These are phyloP conservation scores for Plasmodium blacklocki DNA, from an alignment of 169 alveolate species.

Conservation along the genomic window DNA sequence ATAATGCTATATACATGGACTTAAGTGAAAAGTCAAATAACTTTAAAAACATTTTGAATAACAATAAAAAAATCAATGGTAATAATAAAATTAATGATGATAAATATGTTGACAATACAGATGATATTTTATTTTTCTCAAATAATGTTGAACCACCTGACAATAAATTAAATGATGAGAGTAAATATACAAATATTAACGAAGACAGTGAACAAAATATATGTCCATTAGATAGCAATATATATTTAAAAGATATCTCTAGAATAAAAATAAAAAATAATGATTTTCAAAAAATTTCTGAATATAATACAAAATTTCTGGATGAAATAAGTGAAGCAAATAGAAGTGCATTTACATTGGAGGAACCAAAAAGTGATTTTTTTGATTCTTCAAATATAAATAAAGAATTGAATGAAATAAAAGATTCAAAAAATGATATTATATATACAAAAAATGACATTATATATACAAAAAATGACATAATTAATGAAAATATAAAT, in stretches of 20 bases:
- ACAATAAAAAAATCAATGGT: not conserved
- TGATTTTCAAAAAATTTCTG: conserved; percentile 9
- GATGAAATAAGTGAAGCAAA: conserved; percentile 16
- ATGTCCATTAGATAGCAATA: not conserved
- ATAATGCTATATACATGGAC: conserved; percentile 25
- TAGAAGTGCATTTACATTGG: not conserved
- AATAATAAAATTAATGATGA: not conserved
- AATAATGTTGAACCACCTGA: not conserved
- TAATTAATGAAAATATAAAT: not conserved
- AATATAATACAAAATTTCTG: conserved; percentile 33
- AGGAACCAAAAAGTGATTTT: not conserved
- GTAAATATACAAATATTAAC: not conserved
- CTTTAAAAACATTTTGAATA: not conserved
- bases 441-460: not conserved
- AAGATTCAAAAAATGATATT: too few species aligned
- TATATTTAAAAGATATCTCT: not conserved
- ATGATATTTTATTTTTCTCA: not conserved
- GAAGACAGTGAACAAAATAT: not conserved
- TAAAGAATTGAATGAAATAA: not conserved
- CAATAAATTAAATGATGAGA: not conserved
- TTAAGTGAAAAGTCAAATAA: conserved; percentile 22
- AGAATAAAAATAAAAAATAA: not conserved
- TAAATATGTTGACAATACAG: not conserved
- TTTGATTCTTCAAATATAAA: not conserved
- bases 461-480: not conserved